Evolutionary conservation across 495 filamentous ascomycete genomes (phyloP).

Genomic region (Daldinia vernicosa): DNA sequence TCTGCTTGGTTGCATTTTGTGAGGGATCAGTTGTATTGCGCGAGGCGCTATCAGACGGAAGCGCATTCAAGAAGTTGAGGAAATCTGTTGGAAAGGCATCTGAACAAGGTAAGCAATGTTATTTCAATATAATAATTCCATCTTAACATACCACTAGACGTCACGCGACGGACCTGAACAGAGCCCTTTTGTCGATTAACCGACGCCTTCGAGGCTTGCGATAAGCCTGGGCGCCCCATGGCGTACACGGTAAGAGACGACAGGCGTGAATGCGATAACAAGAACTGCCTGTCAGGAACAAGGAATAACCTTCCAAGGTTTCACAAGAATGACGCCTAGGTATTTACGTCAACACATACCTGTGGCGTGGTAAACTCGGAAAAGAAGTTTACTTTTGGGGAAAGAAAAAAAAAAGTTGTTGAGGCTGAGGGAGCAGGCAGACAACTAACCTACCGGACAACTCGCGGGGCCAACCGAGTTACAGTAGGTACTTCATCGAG

Average conservation of each 20-base stretch:
- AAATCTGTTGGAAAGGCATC: conserved; percentile 39
- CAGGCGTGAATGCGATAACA: background rate
- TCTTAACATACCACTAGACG: conserved; percentile 1
- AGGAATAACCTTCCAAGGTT: background rate
- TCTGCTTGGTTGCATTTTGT: background rate
- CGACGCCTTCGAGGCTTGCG: background rate
- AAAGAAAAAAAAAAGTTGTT: background rate
- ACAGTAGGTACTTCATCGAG: background rate
- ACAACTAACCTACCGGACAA: too few species aligned
- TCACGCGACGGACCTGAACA: background rate
- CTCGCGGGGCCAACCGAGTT: background rate
- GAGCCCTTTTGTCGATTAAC: conserved; percentile 2
- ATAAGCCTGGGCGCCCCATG: conserved; percentile 4
- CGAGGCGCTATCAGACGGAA: conserved; percentile 6
- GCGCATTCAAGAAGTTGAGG: conserved; percentile 21
- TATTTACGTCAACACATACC: background rate
- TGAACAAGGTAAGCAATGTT: conserved; percentile 17
- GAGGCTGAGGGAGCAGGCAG: background rate
- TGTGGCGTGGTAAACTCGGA: background rate
- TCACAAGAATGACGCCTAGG: background rate
- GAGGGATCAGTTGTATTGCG: background rate
- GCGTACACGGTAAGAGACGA: background rate
- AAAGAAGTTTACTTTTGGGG: background rate
- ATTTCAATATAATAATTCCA: background rate
- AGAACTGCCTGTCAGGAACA: background rate